Conservation (phyloP, 345 rosid species). For the Sapria himalayana region DNA sequence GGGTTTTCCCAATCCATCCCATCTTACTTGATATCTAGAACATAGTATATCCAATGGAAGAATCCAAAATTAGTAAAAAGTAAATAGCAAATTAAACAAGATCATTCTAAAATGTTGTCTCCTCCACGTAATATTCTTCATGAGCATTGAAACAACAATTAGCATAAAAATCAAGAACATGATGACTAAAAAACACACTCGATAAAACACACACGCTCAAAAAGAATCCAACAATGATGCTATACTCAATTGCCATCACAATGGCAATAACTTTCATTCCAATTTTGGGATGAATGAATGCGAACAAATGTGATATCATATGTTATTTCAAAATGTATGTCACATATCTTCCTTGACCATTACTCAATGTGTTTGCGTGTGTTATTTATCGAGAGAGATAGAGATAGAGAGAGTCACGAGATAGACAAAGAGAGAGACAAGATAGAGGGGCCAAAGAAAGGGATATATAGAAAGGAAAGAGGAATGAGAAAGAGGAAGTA, state of each 20-base stretch:
- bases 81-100: constrained; percentile 28
- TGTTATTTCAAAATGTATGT: constrained; percentile 90
- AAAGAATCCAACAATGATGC: constrained; percentile 48
- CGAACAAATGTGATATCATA: constrained; percentile 89
- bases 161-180: constrained; percentile 78
- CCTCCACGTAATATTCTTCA: constrained; percentile 51
- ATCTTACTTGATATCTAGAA: constrained; percentile 22
- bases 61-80: constrained; percentile 22
- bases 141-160: constrained; percentile 58
- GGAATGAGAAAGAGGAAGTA: too few species aligned
- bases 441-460: too few species aligned
- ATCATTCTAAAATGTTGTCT: constrained; percentile 25
- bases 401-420: too few species aligned
- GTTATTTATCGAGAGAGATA: too few species aligned
- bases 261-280: constrained; percentile 78
- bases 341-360: constrained; percentile 82
- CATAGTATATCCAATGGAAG: constrained; percentile 36
- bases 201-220: constrained; percentile 63
- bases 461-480: too few species aligned
- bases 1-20: constrained; percentile 40
- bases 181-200: constrained; percentile 47
- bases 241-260: constrained; percentile 34
- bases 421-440: too few species aligned
- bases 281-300: constrained; percentile 72
- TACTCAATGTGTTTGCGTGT: too few species aligned